Percentiles rank a stretch among this genome's conserved stretches.
These are phyloP conservation scores for Boletellus emodensis DNA, from an alignment of 768 basidiomycete species.

Conservation along the genomic window DNA sequence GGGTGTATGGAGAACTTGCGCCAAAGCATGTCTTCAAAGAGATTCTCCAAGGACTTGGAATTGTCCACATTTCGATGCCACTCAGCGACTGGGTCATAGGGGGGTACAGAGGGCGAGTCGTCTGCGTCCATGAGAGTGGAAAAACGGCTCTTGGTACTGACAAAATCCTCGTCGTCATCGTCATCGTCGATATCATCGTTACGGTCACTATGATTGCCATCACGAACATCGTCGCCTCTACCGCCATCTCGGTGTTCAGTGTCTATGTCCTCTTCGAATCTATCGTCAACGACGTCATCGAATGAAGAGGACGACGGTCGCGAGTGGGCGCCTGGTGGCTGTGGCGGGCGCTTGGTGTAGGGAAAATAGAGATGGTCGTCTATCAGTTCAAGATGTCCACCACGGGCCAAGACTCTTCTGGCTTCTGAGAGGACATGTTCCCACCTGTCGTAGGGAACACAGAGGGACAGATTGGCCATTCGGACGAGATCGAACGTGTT, in stretches of 20 bases:
- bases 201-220: no score
- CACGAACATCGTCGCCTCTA: no score
- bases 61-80: conserved; percentile 41
- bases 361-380: conserved; percentile 71
- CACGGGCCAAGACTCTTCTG: conserved; percentile 53
- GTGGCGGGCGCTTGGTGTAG: conserved; percentile 36
- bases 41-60: conserved; percentile 48
- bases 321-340: conserved; percentile 1
- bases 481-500: conserved; percentile 68
- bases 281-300: conserved; percentile 19
- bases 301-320: conserved; percentile 16
- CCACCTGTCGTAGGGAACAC: conserved; percentile 62
- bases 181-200: conserved; percentile 7
- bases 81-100: conserved; percentile 27
- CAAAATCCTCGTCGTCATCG: conserved; percentile 31
- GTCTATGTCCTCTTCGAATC: conserved; percentile 19
- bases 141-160: conserved; percentile 30
- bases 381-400: conserved; percentile 68
- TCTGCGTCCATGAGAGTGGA: conserved; percentile 21
- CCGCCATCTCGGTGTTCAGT: conserved; percentile 5
- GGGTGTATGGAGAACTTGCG: conserved; percentile 49
- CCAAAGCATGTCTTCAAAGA: conserved; percentile 59
- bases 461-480: conserved; percentile 63
- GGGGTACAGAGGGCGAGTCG: conserved; percentile 13
- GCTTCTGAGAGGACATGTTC: conserved; percentile 54